phyloP scores from a whole-genome alignment of 305 asterid genomes.

The Fraxinus platypoda region DNA sequence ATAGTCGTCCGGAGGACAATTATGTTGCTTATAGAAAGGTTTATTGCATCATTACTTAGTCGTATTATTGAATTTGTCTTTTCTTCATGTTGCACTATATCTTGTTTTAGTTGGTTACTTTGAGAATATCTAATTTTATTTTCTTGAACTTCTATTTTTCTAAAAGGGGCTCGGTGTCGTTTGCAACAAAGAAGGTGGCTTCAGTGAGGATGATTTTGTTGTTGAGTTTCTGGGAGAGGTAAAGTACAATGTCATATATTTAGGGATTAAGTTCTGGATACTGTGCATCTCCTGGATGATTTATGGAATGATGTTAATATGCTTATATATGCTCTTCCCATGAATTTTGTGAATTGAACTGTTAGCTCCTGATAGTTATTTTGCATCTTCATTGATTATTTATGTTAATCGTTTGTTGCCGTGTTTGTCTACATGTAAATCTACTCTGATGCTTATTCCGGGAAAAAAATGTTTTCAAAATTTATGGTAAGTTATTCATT shows the following conservation, averaged over 20 bases:
- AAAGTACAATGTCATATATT: conserved; percentile 14
- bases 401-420: background rate
- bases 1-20: conserved; percentile 83
- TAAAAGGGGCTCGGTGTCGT: conserved; percentile 97
- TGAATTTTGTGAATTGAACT: background rate
- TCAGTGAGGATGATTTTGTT: conserved; percentile 85
- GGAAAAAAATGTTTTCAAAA: background rate
- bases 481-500: background rate
- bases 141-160: conserved; percentile 24
- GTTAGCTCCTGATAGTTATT: background rate
- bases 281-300: background rate
- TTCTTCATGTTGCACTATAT: background rate
- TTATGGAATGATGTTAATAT: background rate
- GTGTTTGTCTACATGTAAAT: background rate
- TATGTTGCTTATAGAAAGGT: conserved; percentile 99
- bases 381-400: background rate
- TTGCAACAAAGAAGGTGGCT: conserved; percentile 96
- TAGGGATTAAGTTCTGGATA: background rate
- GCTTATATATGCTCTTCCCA: conserved; percentile 1
- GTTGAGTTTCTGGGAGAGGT: conserved; percentile 99
- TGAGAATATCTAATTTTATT: conserved; percentile 12
- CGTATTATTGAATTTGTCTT: background rate
- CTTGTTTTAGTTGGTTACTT: conserved; percentile 11
- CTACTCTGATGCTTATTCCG: background rate
- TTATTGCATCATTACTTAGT: conserved; percentile 18